Base-by-base conservation (phyloP, 805 yeast genomes). In the Scheffersomyces ergatensis region DNA sequence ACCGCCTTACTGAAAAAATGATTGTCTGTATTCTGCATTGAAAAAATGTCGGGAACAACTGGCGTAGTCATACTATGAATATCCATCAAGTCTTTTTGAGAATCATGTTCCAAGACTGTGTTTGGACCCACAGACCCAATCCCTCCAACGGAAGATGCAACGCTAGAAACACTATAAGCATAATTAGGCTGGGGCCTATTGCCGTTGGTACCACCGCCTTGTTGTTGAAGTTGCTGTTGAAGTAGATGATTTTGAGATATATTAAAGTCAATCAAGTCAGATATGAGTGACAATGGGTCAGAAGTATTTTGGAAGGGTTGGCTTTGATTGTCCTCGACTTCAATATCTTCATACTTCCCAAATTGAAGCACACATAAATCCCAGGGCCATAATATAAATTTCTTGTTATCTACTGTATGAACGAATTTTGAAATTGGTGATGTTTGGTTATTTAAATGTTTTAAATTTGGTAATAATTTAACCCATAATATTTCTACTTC, bases 341-440 rank as follows among this genome's bases (percentile, higher is more conserved):
- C 9, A 21, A 26, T 6, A 26, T 40, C 42, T 40, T 62, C 63
- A 30, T 42, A 42, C 35, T 57, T 48, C 11, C 68, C 77, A 40
- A 72, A 63, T 53, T 85, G 93, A 4, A 78, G 65, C 42, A 77
- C 67, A 51, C 90, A 83, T 16, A 85, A 62, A 34, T 76, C 77
- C 51, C 83, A 62, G 0, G 95, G 95, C 95, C 95, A 86, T 33
- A 79, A 60, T 2, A 85, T 75, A 40, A 70, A 78, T 51, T 82
- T 81, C 20, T 67, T 69, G 47, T 76, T 77, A 23, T 67, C 70
- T 3, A 78, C 79, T 0, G 72, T 65, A 48, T 73, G 77, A 34
- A 82, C 65, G 55, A 76, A 85, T 18, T 70, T 67, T 11, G 89
- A 67, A 2, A 85, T 72, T 9, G 69, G 69, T 0, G 89, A 82